These are phyloP conservation scores for Mrakia blollopis DNA, from an alignment of 768 basidiomycete genomes.

Conservation along the genomic window DNA sequence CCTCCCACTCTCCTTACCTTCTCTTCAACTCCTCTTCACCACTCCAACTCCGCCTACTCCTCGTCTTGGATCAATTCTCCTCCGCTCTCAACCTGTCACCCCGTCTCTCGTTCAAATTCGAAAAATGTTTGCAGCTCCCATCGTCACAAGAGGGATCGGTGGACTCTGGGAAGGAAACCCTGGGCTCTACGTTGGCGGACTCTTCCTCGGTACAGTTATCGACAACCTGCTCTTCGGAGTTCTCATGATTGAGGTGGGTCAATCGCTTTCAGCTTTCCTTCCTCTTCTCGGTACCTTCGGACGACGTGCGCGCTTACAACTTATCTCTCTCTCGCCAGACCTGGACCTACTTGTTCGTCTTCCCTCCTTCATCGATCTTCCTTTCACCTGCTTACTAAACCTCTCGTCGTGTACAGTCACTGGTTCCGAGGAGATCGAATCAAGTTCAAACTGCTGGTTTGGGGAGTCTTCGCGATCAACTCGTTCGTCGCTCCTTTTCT, in stretches of 20 bases:
- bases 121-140: no score
- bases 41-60: no score
- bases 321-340: neutral
- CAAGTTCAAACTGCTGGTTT: neutral
- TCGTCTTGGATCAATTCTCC: no score
- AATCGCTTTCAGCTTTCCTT: neutral
- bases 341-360: neutral
- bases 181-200: neutral
- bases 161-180: neutral
- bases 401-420: neutral
- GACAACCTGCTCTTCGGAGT: neutral
- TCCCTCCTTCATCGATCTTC: neutral
- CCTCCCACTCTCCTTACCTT: no score
- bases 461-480: neutral
- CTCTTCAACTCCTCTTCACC: no score
- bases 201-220: neutral
- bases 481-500: neutral
- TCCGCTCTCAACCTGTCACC: no score
- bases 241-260: neutral
- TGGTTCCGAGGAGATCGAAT: neutral
- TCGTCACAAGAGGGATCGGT: no score
- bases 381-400: neutral
- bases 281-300: neutral
- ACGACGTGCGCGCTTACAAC: neutral
- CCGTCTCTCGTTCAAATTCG: no score